Evolutionary conservation across 2,329 filamentous ascomycete species (phyloP).

Genomic region (Colletotrichum costaricense): DNA sequence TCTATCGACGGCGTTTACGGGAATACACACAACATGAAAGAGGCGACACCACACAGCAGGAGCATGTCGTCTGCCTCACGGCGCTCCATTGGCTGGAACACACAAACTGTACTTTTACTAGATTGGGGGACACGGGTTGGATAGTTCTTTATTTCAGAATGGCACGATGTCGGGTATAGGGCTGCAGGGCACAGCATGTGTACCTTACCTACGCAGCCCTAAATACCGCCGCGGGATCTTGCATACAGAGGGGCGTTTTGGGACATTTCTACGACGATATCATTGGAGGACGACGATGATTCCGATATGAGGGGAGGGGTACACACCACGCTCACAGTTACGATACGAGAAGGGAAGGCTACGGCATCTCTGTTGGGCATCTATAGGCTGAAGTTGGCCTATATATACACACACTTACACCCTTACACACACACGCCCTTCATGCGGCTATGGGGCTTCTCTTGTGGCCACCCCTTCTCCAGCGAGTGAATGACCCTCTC

Average conservation of each 20-base stretch:
- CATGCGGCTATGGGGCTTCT: neutral
- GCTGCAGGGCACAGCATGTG: neutral
- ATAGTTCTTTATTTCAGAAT: neutral
- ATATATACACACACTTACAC: neutral
- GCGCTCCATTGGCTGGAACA: slow-evolving; percentile 15
- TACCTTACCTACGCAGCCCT: neutral
- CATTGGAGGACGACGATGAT: slow-evolving; percentile 3
- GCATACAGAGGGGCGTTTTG: slow-evolving; percentile 14
- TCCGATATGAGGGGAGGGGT: neutral
- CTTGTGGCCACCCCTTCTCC: neutral
- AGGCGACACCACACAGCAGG: neutral
- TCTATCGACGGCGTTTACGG: slow-evolving; percentile 17
- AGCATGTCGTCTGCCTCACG: slow-evolving; percentile 25
- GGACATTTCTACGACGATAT: neutral
- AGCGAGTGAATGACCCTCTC: neutral
- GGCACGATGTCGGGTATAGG: neutral
- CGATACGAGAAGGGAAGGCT: neutral
- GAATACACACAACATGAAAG: neutral
- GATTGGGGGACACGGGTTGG: neutral
- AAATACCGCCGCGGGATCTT: neutral
- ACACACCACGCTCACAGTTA: slow-evolving; percentile 1
- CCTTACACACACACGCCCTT: neutral
- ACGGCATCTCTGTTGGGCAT: neutral
- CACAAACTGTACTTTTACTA: neutral
- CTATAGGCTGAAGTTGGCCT: neutral